These are phyloP conservation scores for Plantago ovata DNA, from an alignment of 257 asterid genomes.

Conservation along the genomic window DNA sequence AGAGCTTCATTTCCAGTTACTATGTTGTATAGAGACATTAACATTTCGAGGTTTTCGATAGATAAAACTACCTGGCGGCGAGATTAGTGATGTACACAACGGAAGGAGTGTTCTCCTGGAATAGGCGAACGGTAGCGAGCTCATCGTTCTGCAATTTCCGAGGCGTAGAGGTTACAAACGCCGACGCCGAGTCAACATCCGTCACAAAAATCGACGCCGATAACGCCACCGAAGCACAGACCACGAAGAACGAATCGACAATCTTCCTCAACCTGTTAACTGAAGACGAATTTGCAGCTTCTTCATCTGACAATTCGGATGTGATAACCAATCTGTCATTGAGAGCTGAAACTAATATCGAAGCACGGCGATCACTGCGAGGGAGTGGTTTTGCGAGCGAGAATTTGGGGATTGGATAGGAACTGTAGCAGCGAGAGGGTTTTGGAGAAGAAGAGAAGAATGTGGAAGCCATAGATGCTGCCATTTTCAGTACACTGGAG, in stretches of 20 bases:
- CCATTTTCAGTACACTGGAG: constrained; percentile 25
- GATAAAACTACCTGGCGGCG: constrained; percentile 54
- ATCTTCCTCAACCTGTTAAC: constrained; percentile 36
- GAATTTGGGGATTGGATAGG: constrained; percentile 30
- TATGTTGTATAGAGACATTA: too few species aligned
- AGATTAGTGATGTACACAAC: constrained; percentile 93
- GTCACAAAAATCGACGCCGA: constrained; percentile 57
- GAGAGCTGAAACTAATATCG: constrained; percentile 36
- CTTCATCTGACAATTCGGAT: constrained; percentile 31
- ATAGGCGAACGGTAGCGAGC: constrained; percentile 89
- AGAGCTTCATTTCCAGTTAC: too few species aligned
- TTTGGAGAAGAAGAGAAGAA: constrained; percentile 41
- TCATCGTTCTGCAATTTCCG: constrained; percentile 90
- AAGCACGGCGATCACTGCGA: constrained; percentile 25
- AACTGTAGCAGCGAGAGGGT: constrained; percentile 14
- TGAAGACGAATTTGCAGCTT: constrained; percentile 7
- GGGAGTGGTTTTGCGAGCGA: constrained; percentile 27
- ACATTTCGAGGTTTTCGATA: too few species aligned
- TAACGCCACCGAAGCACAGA: constrained; percentile 77
- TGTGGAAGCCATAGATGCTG: constrained; percentile 46
- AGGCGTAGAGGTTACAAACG: constrained; percentile 65
- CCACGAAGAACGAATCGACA: constrained; percentile 55
- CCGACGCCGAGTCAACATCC: constrained; percentile 72
- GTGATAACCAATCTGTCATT: constrained; percentile 24
- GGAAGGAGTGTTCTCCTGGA: constrained; percentile 90